A percentile compares a stretch with the other conserved stretches of the same genome.
These are phyloP conservation scores for Zasmidium citrigriseum DNA, from an alignment of 2,329 filamentous ascomycete species.

Conservation along the genomic window DNA sequence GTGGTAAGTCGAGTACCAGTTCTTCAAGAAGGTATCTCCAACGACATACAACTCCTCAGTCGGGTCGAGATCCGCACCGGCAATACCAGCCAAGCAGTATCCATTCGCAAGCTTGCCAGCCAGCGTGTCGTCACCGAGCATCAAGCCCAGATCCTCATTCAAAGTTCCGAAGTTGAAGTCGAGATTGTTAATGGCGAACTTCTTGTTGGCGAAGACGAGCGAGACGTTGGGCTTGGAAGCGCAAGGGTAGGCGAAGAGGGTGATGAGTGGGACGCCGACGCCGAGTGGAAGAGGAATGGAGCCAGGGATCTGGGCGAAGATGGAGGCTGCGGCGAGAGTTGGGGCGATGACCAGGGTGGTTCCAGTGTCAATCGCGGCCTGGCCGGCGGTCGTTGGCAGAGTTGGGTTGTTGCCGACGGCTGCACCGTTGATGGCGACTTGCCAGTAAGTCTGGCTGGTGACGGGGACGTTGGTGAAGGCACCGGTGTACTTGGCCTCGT, in stretches of 20 bases:
- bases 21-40: constrained; percentile 29
- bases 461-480: constrained; percentile 27
- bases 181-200: constrained; percentile 27
- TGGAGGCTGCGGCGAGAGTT: constrained; percentile 29
- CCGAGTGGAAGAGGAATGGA: constrained; percentile 30
- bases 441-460: constrained; percentile 30
- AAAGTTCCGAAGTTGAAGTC: constrained; percentile 27
- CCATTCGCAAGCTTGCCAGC: constrained; percentile 5
- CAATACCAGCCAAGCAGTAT: constrained; percentile 23
- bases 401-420: constrained; percentile 12
- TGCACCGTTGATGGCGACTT: constrained; percentile 28
- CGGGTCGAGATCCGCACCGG: constrained; percentile 22
- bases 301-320: constrained; percentile 38
- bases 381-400: constrained; percentile 17
- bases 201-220: constrained; percentile 29
- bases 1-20: constrained; percentile 26
- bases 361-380: constrained; percentile 31
- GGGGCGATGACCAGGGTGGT: constrained; percentile 38
- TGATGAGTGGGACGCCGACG: constrained; percentile 22
- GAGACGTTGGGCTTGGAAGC: constrained; percentile 28
- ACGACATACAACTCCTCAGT: constrained; percentile 24
- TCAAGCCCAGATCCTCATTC: constrained; percentile 14
- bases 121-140: constrained; percentile 16
- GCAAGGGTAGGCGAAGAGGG: constrained; percentile 37
- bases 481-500: constrained; percentile 25